These are phyloP conservation scores for Cytospora leucostoma DNA, from an alignment of 2,329 filamentous ascomycete genomes.

Conservation along the genomic window DNA sequence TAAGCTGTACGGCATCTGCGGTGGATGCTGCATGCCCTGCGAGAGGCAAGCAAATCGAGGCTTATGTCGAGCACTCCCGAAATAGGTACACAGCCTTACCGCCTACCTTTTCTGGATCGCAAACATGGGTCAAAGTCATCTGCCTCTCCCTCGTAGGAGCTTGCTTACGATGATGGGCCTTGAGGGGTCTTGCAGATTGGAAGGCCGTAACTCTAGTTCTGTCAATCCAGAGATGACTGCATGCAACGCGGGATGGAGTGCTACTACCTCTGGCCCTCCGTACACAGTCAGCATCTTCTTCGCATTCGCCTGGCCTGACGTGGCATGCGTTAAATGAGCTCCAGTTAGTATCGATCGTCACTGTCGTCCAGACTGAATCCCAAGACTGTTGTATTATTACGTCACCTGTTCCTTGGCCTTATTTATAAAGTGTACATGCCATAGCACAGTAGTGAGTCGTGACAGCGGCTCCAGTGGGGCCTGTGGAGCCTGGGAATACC, in stretches of 20 bases:
- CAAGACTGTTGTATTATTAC: background rate
- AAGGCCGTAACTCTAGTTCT: background rate
- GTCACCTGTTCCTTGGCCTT: background rate
- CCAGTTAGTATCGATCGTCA: constrained; percentile 5
- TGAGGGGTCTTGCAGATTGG: background rate
- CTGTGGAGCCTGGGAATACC: background rate
- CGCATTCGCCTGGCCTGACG: constrained; percentile 16
- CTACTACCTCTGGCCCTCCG: background rate
- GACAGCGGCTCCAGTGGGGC: background rate
- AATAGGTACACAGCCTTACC: constrained; percentile 28
- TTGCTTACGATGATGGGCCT: background rate
- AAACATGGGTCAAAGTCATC: constrained; percentile 1
- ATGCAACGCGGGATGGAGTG: background rate
- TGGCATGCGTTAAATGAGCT: background rate
- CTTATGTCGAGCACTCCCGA: constrained; percentile 20
- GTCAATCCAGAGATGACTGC: background rate
- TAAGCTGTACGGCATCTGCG: constrained; percentile 7
- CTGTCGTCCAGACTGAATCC: background rate
- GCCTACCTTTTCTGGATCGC: constrained; percentile 18
- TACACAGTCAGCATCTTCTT: constrained; percentile 28
- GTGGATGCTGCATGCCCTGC: constrained; percentile 4
- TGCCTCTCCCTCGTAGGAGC: background rate
- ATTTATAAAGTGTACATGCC: background rate
- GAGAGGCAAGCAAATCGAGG: constrained; percentile 9
- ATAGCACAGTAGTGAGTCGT: background rate